Evolutionary conservation across 768 basidiomycete species (phyloP).

Genomic region (Boletus rubropictus): DNA sequence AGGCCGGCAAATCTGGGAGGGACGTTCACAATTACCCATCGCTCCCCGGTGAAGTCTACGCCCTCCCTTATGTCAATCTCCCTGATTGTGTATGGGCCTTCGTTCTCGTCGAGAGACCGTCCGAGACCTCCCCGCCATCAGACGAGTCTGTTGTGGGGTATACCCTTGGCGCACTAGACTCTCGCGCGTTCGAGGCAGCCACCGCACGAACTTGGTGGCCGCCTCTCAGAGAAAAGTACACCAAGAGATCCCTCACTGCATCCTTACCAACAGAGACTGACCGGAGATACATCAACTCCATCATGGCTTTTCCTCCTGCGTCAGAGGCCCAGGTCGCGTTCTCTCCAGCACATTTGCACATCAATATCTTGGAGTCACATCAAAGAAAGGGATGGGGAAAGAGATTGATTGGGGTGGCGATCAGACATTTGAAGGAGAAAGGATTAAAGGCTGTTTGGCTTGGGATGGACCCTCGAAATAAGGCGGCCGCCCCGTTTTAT

Average conservation of each 20-base stretch:
- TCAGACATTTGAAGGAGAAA: conserved; percentile 47
- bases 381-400: conserved; percentile 70
- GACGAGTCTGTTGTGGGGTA: conserved; percentile 61
- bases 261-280: conserved; percentile 21
- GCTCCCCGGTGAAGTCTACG: conserved; percentile 66
- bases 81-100: conserved; percentile 63
- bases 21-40: conserved; percentile 53
- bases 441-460: conserved; percentile 55
- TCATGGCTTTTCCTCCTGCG: conserved; percentile 36
- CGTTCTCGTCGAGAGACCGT: conserved; percentile 52
- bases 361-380: conserved; percentile 61
- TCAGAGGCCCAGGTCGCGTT: conserved; percentile 53
- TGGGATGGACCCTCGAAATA: conserved; percentile 61
- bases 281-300: conserved; percentile 29
- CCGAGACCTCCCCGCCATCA: conserved; percentile 17
- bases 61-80: conserved; percentile 68
- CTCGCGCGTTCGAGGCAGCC: conserved; percentile 55
- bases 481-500: conserved; percentile 57
- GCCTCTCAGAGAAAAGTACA: conserved; percentile 50
- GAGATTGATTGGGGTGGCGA: conserved; percentile 50
- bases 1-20: conserved; percentile 65
- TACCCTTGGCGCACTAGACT: conserved; percentile 60
- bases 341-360: conserved; percentile 71
- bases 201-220: conserved; percentile 64
- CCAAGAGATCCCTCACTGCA: conserved; percentile 14